Evolutionary conservation across 208 protist genomes (phyloP).

Genomic region (Ichthyophonus hoferi): DNA sequence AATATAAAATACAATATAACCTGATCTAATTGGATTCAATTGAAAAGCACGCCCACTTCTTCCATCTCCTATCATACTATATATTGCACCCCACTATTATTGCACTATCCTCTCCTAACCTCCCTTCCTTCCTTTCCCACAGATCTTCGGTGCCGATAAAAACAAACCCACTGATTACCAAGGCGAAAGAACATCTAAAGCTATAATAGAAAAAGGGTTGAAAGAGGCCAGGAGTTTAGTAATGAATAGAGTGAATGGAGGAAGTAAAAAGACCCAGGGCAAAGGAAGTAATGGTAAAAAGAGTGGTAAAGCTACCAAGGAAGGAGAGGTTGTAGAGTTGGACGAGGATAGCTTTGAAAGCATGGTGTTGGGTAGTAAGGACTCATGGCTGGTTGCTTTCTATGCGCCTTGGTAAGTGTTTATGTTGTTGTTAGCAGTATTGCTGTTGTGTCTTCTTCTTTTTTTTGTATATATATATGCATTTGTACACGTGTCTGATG

Average conservation of each 20-base stretch:
- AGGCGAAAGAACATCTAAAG: neutral
- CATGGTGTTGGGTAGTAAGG: constrained; percentile 26
- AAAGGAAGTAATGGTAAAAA: neutral
- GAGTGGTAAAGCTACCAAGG: neutral
- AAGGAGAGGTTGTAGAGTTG: constrained; percentile 2
- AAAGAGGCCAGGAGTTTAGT: neutral
- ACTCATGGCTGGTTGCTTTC: constrained; percentile 35
- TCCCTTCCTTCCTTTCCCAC: neutral
- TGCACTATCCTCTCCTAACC: neutral
- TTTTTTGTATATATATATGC: neutral
- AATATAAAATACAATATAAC: too few relatives aligned
- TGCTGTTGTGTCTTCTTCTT: neutral
- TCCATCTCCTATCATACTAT: too few relatives aligned
- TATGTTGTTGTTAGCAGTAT: neutral
- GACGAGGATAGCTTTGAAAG: constrained; percentile 27
- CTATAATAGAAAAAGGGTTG: constrained; percentile 3
- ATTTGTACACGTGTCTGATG: neutral
- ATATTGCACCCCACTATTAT: neutral
- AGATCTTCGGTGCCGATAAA: constrained; percentile 16
- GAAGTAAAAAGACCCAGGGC: neutral
- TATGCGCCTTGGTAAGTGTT: constrained; percentile 28
- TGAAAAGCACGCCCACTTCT: too few relatives aligned
- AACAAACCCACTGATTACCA: constrained; percentile 13
- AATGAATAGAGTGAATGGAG: neutral
- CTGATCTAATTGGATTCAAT: neutral